Evolutionary conservation across 2,329 filamentous ascomycete genomes (phyloP), one percentile per base, ranked within the genome.

Genomic region (Penicillium sp.): DNA sequence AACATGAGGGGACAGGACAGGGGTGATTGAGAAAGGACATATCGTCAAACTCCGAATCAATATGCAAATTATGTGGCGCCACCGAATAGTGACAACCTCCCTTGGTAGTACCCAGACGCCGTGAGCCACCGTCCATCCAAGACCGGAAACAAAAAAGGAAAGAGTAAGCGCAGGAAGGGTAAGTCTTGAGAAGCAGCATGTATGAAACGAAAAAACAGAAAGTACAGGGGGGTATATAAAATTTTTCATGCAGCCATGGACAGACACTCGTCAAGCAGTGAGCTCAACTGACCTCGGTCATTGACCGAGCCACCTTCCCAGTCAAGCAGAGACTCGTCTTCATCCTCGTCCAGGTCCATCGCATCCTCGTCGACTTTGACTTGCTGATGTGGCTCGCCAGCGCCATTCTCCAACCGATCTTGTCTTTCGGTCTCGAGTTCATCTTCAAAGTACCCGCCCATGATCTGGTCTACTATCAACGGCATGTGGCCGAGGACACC

Each of bases 401-500:
- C 49, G 3, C 55, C 53, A 12, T 64, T 63, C 27, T 66, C 65
- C 2, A 60, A 28, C 7, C 64, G 65, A 47, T 66, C 68, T 50
- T 69, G 65, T 14, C 64, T 67, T 51, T 72, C 69, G 4, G 64
- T 66, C 51, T 89, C 87, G 12, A 89, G 75, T 65, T 90, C 87
- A 46, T 86, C 86, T 63, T 93, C 89, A 28, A 87, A 78, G 62
- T 88, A 90, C 5, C 80, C 80, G 53, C 83, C 81, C 61, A 85
- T 75, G 38, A 95, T 82, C 46, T 83, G 79, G 35, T 87, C 84
- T 25, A 83, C 80, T 31, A 95, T 75, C 19, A 89, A 77, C 0
- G 88, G 89, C 72, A 93, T 91, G 52, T 88, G 83, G 9, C 84
- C 83, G 55, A 95, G 77, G 51, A 88, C 85, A 22, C 80, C 82